Base-by-base conservation (phyloP, 2,329 filamentous ascomycete species). In the Aspergillus spinulosporus region DNA sequence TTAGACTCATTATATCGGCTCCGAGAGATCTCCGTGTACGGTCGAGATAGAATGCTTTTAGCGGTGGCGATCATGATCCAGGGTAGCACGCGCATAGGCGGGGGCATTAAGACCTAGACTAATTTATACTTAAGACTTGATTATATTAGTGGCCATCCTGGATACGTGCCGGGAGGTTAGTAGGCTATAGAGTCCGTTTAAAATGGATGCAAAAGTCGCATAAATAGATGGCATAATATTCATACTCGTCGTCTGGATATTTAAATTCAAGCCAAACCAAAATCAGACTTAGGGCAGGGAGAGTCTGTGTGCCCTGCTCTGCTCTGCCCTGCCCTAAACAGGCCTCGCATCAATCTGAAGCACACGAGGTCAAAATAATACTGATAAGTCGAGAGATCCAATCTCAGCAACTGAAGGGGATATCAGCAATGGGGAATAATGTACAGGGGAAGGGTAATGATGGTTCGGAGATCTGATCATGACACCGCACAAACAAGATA, bases 401-500 rank as follows among this genome's bases (percentile, higher is more conserved):
- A 37, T 12, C 34, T 9, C 34, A 37, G 34, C 34, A 37, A 12
- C 34, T 12, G 9, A 37, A 37, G 15, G 43, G 43, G 43, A 45
- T 45, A 45, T 45, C 43, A n/a, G 31, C 43, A 45, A 29, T 45
- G 29, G 21, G 9, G 3, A 44, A 51, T 51, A 42, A 43, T 15
- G 39, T 51, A 51, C 36, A 45, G 15, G 12, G 15, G 31, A 54
- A 32, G 34, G 34, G 47, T 40, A 34, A 31, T 37, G n/a, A 37
- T 4, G 9, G n/a, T 8, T 37, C 9, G 4, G 9, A 37, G 6
- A 37, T 11, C 34, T 12, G n/a, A 37, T 37, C 34, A 37, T 37
- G 34, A 37, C 34, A 14, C 28, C 28, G 49, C 44, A 44, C 26
- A 47, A 39, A 15, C 28, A 7, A 49, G 42, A 29, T n/a, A 44